A percentile compares a stretch with the other conserved stretches of the same genome.
Conservation (phyloP, 257 asterid genomes). For the Gardenia jasminoides region DNA sequence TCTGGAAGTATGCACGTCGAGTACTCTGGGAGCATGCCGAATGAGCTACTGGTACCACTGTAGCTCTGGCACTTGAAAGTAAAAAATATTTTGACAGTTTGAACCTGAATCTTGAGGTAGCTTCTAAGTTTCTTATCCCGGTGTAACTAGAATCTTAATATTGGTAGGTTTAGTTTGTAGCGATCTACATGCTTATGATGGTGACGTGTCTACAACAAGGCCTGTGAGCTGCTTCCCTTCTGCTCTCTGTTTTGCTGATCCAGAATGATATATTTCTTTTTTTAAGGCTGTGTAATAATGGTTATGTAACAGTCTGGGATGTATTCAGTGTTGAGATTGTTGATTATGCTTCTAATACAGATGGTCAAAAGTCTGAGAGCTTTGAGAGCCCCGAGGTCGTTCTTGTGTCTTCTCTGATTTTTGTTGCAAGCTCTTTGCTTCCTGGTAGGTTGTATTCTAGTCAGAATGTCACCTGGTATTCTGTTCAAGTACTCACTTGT, state of each 20-base stretch:
- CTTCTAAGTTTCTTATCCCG: not conserved
- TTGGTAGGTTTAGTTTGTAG: not conserved
- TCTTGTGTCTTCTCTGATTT: no score
- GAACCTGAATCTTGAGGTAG: not conserved
- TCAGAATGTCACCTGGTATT: not conserved
- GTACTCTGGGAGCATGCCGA: not conserved
- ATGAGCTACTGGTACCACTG: not conserved
- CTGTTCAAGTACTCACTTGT: not conserved
- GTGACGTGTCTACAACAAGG: not conserved
- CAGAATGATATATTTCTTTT: not conserved
- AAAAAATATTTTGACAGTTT: not conserved
- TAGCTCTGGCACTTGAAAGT: not conserved
- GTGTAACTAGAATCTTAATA: not conserved
- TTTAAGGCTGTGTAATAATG: not conserved
- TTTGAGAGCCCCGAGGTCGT: no score
- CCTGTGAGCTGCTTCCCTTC: not conserved
- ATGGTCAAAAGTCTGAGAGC: no score
- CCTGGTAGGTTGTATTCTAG: no score
- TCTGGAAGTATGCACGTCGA: not conserved
- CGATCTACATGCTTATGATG: not conserved
- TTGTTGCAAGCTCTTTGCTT: no score
- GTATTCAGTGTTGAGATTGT: not conserved
- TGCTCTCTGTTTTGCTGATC: not conserved
- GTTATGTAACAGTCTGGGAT: not conserved
- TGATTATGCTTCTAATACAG: not conserved